Evolutionary conservation across 139 green algal genomes (phyloP).

Genomic region (Tetraselmis striata): DNA sequence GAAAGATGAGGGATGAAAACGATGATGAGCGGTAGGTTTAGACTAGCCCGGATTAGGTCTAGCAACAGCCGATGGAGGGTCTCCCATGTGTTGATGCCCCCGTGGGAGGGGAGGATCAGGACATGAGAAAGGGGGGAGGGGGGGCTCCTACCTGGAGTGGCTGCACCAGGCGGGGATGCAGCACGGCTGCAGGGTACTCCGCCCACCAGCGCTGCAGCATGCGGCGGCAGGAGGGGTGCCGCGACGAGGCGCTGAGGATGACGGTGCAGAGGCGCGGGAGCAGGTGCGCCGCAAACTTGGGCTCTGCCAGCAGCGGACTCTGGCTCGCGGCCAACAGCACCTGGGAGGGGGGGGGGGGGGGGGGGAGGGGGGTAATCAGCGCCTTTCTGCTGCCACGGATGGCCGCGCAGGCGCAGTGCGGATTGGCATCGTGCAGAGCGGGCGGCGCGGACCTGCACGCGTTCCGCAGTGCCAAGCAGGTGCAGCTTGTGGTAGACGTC

Average conservation of each 20-base stretch:
- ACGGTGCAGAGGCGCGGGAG: constrained; percentile 68
- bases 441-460: constrained; percentile 48
- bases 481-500: constrained; percentile 63
- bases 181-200: constrained; percentile 64
- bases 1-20: too few relatives aligned
- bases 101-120: too few relatives aligned
- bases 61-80: too few relatives aligned
- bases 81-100: too few relatives aligned
- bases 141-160: constrained; percentile 45
- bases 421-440: too few relatives aligned
- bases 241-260: constrained; percentile 43
- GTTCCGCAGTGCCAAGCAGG: constrained; percentile 56
- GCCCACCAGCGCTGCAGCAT: constrained; percentile 57
- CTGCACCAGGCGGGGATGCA: constrained; percentile 54
- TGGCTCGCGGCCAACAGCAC: constrained; percentile 74
- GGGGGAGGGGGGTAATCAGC: too few relatives aligned
- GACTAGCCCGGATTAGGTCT: too few relatives aligned
- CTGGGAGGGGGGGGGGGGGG: too few relatives aligned
- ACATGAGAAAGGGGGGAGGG: too few relatives aligned
- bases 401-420: too few relatives aligned
- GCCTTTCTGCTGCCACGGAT: too few relatives aligned
- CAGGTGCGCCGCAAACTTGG: constrained; percentile 46
- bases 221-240: not conserved
- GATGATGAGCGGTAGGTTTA: too few relatives aligned
- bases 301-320: constrained; percentile 66